Base-by-base conservation (phyloP, 179 eudicot species). In the Silene vulgaris region DNA sequence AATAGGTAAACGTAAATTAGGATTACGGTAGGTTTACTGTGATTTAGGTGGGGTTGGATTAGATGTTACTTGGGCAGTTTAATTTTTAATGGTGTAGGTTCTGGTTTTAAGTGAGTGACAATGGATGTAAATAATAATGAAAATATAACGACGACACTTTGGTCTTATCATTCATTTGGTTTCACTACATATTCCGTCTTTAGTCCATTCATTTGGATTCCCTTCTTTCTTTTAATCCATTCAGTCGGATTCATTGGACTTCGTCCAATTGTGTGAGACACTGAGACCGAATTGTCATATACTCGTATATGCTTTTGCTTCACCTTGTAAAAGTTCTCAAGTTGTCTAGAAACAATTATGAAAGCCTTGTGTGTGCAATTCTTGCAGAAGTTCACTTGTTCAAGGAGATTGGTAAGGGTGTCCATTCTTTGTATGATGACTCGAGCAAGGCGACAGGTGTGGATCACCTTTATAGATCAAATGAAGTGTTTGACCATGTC, bases 371-470 rank as follows among this genome's bases (percentile, higher is more conserved):
- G 30, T 77, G 60, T 67, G 48, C 60, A 40, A 62, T 29, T 69
- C 48, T 29, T 84, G 80, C 96, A 91, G 96, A 91, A 77, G 56
- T 91, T 74, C 85, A 79, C 80, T 84, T 84, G 80, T 86, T 91
- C 54, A 85, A 80, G 82, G 93, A 89, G 75, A 84, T 90, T 48
- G 88, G 91, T 60, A 80, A 78, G 69, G 90, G 89, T 52, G 81
- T 80, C 50, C 66, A 13, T 48, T 79, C 82, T 17, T 65, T 82
- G 30, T 82, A 77, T 57, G 85, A 84, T 48, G 84, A 81, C 72
- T 75, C 80, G 8, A 68, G 73, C 11, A 74, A 67, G 74, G 69
- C 40, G 54, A 66, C 48, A 57, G 52, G 65, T 48, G 66, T 61
- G 69, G 77, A 76, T 50, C 60, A 62, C 77, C 16, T 20, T 57